Evolutionary conservation across 345 rosid species (phyloP).

Genomic region (Euphorbia peplus): DNA sequence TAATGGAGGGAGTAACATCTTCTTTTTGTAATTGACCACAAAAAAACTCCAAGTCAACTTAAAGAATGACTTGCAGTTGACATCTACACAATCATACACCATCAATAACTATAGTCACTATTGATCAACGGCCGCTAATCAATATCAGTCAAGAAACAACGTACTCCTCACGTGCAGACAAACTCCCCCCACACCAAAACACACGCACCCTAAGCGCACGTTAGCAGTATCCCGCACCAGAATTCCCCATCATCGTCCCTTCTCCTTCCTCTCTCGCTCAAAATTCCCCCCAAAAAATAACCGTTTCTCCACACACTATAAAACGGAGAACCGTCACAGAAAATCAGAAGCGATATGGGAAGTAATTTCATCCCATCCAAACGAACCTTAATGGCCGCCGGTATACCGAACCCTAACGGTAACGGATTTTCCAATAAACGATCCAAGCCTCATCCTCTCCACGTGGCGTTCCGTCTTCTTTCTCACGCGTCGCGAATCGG

Average conservation of each 20-base stretch:
- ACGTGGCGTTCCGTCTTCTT: slow-evolving; percentile 65
- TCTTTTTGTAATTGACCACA: too few relatives aligned
- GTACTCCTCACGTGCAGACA: too few relatives aligned
- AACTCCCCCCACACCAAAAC: not conserved
- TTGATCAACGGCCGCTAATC: too few relatives aligned
- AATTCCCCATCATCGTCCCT: not conserved
- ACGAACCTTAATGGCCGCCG: slow-evolving; percentile 27
- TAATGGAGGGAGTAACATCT: too few relatives aligned
- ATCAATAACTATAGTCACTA: too few relatives aligned
- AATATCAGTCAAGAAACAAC: too few relatives aligned
- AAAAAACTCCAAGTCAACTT: too few relatives aligned
- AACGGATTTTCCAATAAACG: slow-evolving; percentile 56
- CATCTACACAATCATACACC: too few relatives aligned
- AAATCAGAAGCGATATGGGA: slow-evolving; percentile 16
- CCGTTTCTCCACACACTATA: not conserved
- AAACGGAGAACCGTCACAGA: not conserved
- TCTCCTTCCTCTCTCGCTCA: not conserved
- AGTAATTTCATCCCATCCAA: slow-evolving; percentile 39
- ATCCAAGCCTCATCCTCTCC: slow-evolving; percentile 46
- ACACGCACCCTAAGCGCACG: not conserved
- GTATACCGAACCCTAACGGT: slow-evolving; percentile 23
- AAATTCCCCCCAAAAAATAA: not conserved
- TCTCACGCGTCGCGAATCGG: slow-evolving; percentile 71
- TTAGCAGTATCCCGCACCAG: not conserved
- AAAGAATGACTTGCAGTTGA: too few relatives aligned